Percentiles rank a stretch among this genome's conserved stretches.
phyloP scores from a whole-genome alignment of 148 eudicot species.

The Rhododendron kiyosumense region DNA sequence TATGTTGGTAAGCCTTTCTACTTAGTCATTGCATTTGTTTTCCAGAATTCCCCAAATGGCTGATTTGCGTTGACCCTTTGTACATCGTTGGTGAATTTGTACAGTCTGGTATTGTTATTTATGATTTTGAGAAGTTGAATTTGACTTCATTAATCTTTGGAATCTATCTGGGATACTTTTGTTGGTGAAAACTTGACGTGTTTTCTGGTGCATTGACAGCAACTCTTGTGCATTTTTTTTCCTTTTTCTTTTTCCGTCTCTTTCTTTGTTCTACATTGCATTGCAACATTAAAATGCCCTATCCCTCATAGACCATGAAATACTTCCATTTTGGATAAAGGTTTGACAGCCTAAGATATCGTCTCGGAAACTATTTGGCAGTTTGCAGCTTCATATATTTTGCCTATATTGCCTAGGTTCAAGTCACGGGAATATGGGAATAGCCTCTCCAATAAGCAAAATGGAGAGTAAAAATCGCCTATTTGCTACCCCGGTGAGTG shows the following conservation, averaged over 20 bases:
- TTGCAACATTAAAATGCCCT: background rate
- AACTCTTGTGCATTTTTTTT: background rate
- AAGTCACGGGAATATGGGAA: background rate
- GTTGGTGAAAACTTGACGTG: background rate
- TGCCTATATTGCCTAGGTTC: background rate
- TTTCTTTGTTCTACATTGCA: background rate
- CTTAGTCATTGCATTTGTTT: background rate
- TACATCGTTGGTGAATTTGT: background rate
- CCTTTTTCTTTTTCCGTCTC: background rate
- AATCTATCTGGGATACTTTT: background rate
- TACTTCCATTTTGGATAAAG: background rate
- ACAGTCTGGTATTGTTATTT: slow-evolving; percentile 6
- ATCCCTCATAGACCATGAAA: background rate
- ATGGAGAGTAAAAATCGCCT: background rate
- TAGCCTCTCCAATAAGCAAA: background rate
- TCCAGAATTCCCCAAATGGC: background rate
- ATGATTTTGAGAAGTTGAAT: slow-evolving; percentile 2
- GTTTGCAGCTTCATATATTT: background rate
- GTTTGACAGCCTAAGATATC: background rate
- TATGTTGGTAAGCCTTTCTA: background rate
- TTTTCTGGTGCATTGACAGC: background rate
- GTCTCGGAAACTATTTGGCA: background rate
- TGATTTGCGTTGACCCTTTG: background rate
- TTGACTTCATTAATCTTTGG: background rate
- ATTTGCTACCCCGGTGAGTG: background rate